phyloP scores from a whole-genome alignment of 345 rosid species.

The Carallia pectinifolia region DNA sequence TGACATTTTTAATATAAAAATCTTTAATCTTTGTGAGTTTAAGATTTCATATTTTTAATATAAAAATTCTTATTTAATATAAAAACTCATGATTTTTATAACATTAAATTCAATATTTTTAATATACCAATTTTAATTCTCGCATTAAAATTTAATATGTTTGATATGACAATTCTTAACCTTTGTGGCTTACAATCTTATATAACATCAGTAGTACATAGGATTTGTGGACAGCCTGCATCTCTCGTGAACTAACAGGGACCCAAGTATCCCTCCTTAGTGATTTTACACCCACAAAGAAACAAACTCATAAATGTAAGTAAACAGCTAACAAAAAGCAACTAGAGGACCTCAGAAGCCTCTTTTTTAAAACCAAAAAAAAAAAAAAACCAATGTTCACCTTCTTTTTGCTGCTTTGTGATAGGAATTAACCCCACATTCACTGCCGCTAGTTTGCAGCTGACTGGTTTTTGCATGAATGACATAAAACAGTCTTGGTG shows the following conservation, averaged over 20 bases:
- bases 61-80: too few species aligned
- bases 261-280: constrained; percentile 16
- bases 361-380: background rate
- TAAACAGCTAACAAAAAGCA: background rate
- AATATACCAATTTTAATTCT: too few species aligned
- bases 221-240: constrained; percentile 25
- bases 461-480: constrained; percentile 46
- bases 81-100: too few species aligned
- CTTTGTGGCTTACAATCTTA: too few species aligned
- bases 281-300: constrained; percentile 18
- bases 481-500: constrained; percentile 18
- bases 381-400: constrained; percentile 1
- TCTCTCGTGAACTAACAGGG: constrained; percentile 44
- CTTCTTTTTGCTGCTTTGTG: constrained; percentile 32
- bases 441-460: constrained; percentile 34
- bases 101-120: too few species aligned
- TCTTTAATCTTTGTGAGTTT: too few species aligned
- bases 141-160: too few species aligned
- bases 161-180: too few species aligned
- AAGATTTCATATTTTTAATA: too few species aligned
- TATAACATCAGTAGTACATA: background rate
- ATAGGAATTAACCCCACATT: constrained; percentile 26
- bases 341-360: background rate
- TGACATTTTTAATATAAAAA: too few species aligned
- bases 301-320: constrained; percentile 28